A percentile compares a stretch with the other conserved stretches of the same genome.
Conservation (phyloP, 345 rosid genomes). For the Brassica juncea region DNA sequence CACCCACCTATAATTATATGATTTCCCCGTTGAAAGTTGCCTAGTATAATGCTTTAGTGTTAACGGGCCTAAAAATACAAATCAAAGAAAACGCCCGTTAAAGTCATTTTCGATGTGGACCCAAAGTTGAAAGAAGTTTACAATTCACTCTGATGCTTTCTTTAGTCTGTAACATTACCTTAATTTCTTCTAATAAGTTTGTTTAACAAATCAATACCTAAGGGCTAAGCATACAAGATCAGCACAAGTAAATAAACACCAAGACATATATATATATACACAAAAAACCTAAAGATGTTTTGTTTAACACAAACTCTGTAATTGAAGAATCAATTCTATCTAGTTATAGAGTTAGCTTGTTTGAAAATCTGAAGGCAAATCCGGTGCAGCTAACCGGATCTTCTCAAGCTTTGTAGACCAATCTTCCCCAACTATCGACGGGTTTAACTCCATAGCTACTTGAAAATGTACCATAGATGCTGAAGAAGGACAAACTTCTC, state of each 20-base stretch:
- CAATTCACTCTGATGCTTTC: neutral
- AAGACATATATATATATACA: neutral
- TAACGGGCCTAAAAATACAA: neutral
- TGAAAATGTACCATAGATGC: constrained; percentile 54
- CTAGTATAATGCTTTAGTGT: neutral
- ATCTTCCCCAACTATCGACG: constrained; percentile 55
- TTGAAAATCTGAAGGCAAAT: neutral
- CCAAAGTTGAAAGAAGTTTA: neutral
- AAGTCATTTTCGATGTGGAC: neutral
- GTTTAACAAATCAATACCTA: neutral
- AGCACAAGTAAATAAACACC: constrained; percentile 1
- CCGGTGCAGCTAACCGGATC: constrained; percentile 40
- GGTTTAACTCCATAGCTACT: constrained; percentile 61
- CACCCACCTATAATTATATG: neutral
- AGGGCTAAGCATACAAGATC: neutral
- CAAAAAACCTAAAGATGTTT: constrained; percentile 10
- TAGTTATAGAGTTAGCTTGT: constrained; percentile 20
- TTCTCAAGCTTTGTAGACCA: constrained; percentile 64
- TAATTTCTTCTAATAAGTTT: too few species aligned
- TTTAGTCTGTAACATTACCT: neutral
- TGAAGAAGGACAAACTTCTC: constrained; percentile 5
- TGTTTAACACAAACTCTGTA: constrained; percentile 20
- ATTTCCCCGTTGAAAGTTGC: neutral
- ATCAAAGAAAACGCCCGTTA: neutral
- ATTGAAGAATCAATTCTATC: constrained; percentile 23